phyloP scores from a whole-genome alignment of 495 filamentous ascomycete genomes.

The Copromyces sp. region DNA sequence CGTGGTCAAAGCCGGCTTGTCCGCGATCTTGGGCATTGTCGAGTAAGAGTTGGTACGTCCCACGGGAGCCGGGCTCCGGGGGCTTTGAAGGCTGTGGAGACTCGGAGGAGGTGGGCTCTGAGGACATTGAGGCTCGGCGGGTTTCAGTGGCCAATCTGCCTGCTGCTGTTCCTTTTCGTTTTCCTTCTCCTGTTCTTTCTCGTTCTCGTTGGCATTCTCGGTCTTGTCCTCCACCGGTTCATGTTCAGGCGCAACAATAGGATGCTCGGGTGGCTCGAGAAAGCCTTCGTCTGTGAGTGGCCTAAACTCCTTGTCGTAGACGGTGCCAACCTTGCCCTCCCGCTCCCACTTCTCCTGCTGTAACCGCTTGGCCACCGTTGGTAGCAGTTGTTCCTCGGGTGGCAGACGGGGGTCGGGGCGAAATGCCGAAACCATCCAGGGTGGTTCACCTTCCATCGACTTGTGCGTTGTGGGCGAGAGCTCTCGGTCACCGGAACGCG shows the following conservation, averaged over 20 bases:
- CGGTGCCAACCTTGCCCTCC: slow-evolving; percentile 70
- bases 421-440: slow-evolving; percentile 91
- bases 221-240: background rate
- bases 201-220: slow-evolving; percentile 8
- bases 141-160: slow-evolving; percentile 36
- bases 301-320: slow-evolving; percentile 75
- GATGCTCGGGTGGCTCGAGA: slow-evolving; percentile 34
- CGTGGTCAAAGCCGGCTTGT: slow-evolving; percentile 28
- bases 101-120: background rate
- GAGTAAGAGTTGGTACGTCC: slow-evolving; percentile 44
- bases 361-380: slow-evolving; percentile 83
- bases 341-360: slow-evolving; percentile 93
- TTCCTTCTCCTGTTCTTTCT: slow-evolving; percentile 24
- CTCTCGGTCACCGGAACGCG: slow-evolving; percentile 40
- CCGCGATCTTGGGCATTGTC: slow-evolving; percentile 47
- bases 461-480: slow-evolving; percentile 41
- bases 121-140: slow-evolving; percentile 24
- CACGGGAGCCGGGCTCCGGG: slow-evolving; percentile 27
- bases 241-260: slow-evolving; percentile 3
- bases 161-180: slow-evolving; percentile 26
- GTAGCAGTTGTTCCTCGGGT: slow-evolving; percentile 89
- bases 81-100: background rate
- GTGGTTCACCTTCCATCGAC: slow-evolving; percentile 85
- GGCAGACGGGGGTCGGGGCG: slow-evolving; percentile 91
- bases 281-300: slow-evolving; percentile 54